Base-by-base conservation (phyloP, 768 basidiomycete genomes). In the Tylopilus vinaceipallidus region DNA sequence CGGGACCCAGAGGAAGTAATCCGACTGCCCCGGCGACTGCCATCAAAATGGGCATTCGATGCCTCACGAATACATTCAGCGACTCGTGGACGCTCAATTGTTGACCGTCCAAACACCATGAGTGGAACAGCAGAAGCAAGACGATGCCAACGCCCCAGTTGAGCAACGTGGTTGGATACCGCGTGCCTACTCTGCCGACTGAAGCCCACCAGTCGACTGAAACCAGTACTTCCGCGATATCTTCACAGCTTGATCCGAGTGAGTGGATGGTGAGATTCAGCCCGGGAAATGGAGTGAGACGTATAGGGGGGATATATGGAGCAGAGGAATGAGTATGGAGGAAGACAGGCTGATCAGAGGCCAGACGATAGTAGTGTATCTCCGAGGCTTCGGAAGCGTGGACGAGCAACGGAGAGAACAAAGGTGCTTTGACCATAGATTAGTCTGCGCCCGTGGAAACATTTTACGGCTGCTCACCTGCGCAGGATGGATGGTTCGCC, bases 91-190 rank as follows among this genome's bases (percentile, higher is more conserved):
- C 73, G 14, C 69, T 73, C 11, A 81, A 80, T 10, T 64, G 56
- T 54, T 71, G 61, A 23, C 65, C 64, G 10, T 58, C 51, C 13
- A 67, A 58, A 23, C 59, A 43, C 81, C 79, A 83, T 6, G 75
- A 76, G 29, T 75, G 66, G 55, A 79, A 84, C 19, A 88, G 47
- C 0, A 84, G 59, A 14, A 88, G 56, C 4, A 78, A 73, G 2
- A 83, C 79, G n/a, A 91, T 67, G 4, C 88, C 91, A 2, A 86
- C 71, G 3, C 83, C 75, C 87, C 94, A 97, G 23, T 79, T 78
- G 3, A 84, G 72, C 0, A 89, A 58, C 2, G 84, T 83, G 27
- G 81, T 84, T 40, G 86, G 78, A 69, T 91, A 98, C 20, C 95
- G 76, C 16, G 83, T 71, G 2, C 83, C 82, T 65, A 82, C 77